Base-by-base conservation (phyloP, 1,139 yeast genomes). In the Diutina catenulata region DNA sequence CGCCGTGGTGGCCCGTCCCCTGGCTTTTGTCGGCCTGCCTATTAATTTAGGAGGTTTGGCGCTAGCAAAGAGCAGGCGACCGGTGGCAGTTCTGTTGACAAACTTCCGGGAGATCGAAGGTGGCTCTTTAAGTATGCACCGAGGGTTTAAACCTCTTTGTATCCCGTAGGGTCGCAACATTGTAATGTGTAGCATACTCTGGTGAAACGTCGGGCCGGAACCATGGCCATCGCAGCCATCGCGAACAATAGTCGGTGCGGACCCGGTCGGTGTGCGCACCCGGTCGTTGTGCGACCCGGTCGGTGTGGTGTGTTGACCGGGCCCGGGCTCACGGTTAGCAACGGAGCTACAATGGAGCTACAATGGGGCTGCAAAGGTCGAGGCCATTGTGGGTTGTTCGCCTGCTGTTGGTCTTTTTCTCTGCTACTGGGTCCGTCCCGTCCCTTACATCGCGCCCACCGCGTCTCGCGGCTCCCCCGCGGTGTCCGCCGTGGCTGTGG, bases 81-180 rank as follows among this genome's bases (percentile, higher is more conserved):
- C n/a, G 24, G 35, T 31, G 35, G 35, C 25, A 20, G 14, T 6
- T 21, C 13, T 46, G 45, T 51, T 57, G 68, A 48, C 53, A 47
- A 44, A 41, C 46, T 55, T 51, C 59, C 76, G 76, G 57, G 60
- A 70, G 76, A 70, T 42, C 38, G 54, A 62, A 46, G 38, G 65
- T 67, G 74, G 62, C 61, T 66, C 63, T 54, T 20, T 51, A 59
- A 70, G 76, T 56, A 70, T 67, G 59, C 60, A 58, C 53, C 45
- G 47, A 51, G 52, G 65, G 56, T 50, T 47, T 55, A 55, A 50
- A 69, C 69, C 55, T 51, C 53, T 47, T 55, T 49, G 71, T 62
- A 56, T 73, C 78, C 78, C 78, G 78, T 73, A 67, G 67, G 57
- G 60, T 63, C 77, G 65, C 67, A 41, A 73, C 73, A 72, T 58